Conservation (phyloP, 1,139 yeast genomes). For the Geotrichum carabidarum region DNA sequence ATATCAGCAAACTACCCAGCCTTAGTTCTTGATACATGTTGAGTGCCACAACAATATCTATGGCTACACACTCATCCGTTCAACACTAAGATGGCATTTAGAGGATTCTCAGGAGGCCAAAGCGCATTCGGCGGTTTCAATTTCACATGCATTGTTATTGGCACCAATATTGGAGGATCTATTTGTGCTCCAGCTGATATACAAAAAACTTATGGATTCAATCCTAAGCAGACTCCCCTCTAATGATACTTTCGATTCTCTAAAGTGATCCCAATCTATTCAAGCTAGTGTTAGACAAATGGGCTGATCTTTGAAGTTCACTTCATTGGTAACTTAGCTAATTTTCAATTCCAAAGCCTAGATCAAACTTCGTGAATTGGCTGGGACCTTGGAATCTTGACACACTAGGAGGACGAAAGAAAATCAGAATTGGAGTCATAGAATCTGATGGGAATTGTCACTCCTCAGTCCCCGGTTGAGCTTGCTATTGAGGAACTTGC, state of each 20-base stretch:
- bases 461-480: conserved; percentile 49
- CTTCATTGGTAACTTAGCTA: conserved; percentile 51
- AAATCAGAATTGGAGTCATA: conserved; percentile 37
- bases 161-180: conserved; percentile 64
- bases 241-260: conserved; percentile 42
- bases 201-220: conserved; percentile 51
- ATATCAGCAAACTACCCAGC: conserved; percentile 54
- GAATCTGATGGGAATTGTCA: conserved; percentile 36
- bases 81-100: conserved; percentile 45
- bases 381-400: conserved; percentile 48
- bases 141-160: conserved; percentile 51
- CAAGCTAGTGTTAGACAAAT: conserved; percentile 47
- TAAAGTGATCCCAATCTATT: conserved; percentile 41
- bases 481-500: conserved; percentile 40
- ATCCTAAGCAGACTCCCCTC: conserved; percentile 49
- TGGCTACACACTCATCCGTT: conserved; percentile 48
- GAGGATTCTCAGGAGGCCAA: conserved; percentile 64
- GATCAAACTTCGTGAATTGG: conserved; percentile 47
- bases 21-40: conserved; percentile 52
- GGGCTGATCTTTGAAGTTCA: conserved; percentile 49
- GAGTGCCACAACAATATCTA: conserved; percentile 46
- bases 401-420: conserved; percentile 31
- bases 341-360: conserved; percentile 54
- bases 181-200: conserved; percentile 55
- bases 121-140: conserved; percentile 50